Evolutionary conservation across 345 rosid species (phyloP), one percentile per base, ranked within the genome.

Genomic region (Linum tenue): DNA sequence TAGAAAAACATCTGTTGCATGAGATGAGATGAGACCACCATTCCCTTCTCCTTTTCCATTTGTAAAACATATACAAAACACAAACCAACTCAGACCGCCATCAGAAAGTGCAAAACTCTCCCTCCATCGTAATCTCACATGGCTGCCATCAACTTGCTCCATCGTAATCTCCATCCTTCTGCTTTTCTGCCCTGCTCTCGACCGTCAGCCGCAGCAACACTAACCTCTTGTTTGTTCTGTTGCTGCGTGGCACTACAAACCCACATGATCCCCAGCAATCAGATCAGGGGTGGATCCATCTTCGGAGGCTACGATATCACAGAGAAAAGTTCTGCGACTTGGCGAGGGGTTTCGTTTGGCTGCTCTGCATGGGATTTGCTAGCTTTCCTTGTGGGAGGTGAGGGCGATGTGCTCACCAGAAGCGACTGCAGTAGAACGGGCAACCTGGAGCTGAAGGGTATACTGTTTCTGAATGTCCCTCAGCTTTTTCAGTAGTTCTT

Each of bases 391-490:
- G 9, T 15, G 53, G 15, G 53, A 3, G 15, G 53, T 9, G 53
- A 15, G 9, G 53, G 11, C 14, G 44, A 8, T 41, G 44, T 41
- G 5, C 5, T 41, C 44, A 1, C 44, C 44, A 4, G 6, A 4
- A 4, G 6, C 44, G 44, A 8, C 44, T 3, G 75, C 68, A 0
- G 75, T 68, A 9, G 82, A 74, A 65, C 97, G 90, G 57, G 81
- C 80, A 44, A 90, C 96, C 75, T 90, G 97, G 57, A 82, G 62
- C 72, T 84, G 94, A 72, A 81, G 62, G 2, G 77, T 64, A 58
- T 71, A 83, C 57, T 83, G 86, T 64, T 92, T 90, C 65, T 86
- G 97, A 64, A 88, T 68, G 72, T 94, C 97, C 79, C 85, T 82
- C 56, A 88, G 83, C 75, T 68, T 90, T 55, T 90, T 90, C 76